Conservation (phyloP, 257 asterid species). For the Salvia miltiorrhiza region DNA sequence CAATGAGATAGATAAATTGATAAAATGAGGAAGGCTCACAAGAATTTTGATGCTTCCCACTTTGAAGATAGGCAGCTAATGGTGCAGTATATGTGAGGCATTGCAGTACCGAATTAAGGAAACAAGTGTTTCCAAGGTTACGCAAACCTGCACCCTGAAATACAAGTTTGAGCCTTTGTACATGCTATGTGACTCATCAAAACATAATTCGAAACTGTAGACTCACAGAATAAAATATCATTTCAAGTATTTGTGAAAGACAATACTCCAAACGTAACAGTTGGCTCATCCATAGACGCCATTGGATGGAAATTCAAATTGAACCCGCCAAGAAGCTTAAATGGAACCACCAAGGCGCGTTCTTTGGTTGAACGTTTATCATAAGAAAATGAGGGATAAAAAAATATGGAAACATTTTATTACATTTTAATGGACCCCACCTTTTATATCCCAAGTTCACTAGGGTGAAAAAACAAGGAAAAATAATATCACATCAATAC, state of each 20-base stretch:
- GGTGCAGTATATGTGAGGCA: constrained; percentile 98
- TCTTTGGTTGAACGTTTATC: no score
- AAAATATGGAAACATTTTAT: no score
- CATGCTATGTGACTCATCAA: constrained; percentile 14
- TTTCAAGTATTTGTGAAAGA: background rate
- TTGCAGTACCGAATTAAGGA: constrained; percentile 87
- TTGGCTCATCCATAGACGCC: background rate
- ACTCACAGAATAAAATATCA: background rate
- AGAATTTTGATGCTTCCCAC: constrained; percentile 90
- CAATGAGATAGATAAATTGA: background rate
- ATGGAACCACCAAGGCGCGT: background rate
- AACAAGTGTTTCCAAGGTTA: constrained; percentile 97
- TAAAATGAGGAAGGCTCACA: constrained; percentile 50
- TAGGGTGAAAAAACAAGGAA: no score
- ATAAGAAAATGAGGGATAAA: no score
- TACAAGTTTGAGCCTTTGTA: constrained; percentile 12
- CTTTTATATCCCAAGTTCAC: no score
- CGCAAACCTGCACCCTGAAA: constrained; percentile 98
- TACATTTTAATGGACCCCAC: no score
- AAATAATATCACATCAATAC: no score
- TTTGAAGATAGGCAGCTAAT: constrained; percentile 92
- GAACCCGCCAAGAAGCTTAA: background rate
- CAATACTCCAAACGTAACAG: background rate
- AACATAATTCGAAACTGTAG: background rate
- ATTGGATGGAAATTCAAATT: background rate